Base-by-base conservation (phyloP, 116 monocot genomes). In the Papilionanthe hybrid region DNA sequence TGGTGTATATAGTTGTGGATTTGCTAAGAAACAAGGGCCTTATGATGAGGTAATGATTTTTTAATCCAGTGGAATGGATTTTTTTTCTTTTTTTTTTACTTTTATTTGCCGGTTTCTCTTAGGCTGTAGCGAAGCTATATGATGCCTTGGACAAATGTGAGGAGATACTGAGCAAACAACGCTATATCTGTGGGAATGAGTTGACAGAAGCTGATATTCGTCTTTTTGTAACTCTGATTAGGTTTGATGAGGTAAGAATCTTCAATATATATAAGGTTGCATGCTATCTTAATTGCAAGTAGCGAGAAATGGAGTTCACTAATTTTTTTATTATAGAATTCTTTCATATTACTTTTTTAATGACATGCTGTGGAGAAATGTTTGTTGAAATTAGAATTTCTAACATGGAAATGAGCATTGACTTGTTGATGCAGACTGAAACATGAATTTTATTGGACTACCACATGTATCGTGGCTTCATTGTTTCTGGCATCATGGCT, bases 1-100 rank as follows among this genome's bases (percentile, higher is more conserved):
- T 83, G 95, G 95, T 77, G 95, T 95, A 27, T 95, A 95, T 44
- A 92, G 82, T 60, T 92, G 95, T 81, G 95, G 95, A 30, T 95
- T 95, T 79, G 91, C 95, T 30, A 88, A 78, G 81, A 92, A 92
- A 81, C 95, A 95, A 88, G 91, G 79, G 29, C 91, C 92, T 60
- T 95, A 95, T 81, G 85, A 95, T 19, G 95, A 92, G 92, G 95
- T 92, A 79, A 77, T 72, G 43, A 5, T 60, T 25, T 11, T 83
- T 23, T 9, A 55, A 17, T 50, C 4, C 19, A 42, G 25, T 81
- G 15, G 27, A 42, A 22, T 53, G n/a, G 29, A 73, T 42, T 42
- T 73, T 29, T 43, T 32, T 20, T 10, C 3, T 5, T 50, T 83
- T 10, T 5, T 50, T 83, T 10, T 42, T 15, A 53, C 53, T 53